A percentile compares a stretch with the other conserved stretches of the same genome.
phyloP scores from a whole-genome alignment of 345 rosid genomes.

The Populus nigra region DNA sequence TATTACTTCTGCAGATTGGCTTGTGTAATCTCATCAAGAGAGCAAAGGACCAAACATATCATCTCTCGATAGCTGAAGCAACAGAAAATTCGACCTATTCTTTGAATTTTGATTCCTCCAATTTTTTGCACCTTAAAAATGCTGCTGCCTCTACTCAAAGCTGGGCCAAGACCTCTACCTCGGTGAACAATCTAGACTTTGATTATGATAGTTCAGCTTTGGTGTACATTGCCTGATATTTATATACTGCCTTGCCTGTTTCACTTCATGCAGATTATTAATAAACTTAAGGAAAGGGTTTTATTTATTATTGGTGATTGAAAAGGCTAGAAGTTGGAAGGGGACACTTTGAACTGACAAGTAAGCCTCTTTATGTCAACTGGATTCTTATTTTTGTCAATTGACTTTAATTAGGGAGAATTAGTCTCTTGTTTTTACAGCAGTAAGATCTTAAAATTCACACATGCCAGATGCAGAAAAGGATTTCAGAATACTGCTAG shows the following conservation, averaged over 20 bases:
- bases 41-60: conserved; percentile 64
- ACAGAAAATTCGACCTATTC: conserved; percentile 73
- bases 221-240: conserved; percentile 1
- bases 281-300: conserved; percentile 54
- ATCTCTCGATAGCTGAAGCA: conserved; percentile 81
- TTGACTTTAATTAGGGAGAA: background rate
- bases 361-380: conserved; percentile 16
- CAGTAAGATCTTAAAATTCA: background rate
- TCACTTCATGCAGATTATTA: conserved; percentile 46
- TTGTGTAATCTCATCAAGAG: conserved; percentile 78
- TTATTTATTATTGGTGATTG: conserved; percentile 43
- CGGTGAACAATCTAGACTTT: conserved; percentile 32
- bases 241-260: conserved; percentile 9
- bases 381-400: background rate
- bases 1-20: conserved; percentile 53
- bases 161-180: conserved; percentile 68
- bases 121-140: conserved; percentile 61
- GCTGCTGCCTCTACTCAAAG: conserved; percentile 45
- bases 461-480: background rate
- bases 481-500: background rate
- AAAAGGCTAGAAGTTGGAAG: conserved; percentile 24
- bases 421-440: background rate
- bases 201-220: conserved; percentile 8
- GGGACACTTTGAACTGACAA: conserved; percentile 6
- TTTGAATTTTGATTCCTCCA: conserved; percentile 42